phyloP scores from a whole-genome alignment of 2,329 filamentous ascomycete genomes.

The Ambrosiella xylebori region DNA sequence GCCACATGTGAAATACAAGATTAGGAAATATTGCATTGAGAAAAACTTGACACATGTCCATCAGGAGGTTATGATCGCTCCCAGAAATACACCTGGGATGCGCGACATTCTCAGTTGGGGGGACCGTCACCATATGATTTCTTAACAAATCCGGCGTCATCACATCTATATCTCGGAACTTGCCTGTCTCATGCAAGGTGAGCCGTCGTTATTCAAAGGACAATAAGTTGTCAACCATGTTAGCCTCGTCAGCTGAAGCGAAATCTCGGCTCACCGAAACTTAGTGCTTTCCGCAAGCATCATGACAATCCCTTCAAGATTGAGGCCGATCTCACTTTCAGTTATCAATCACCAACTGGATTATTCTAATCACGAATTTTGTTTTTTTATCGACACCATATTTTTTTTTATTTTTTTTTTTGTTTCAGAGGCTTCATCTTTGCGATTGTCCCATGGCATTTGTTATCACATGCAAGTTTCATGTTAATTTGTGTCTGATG shows the following conservation, averaged over 20 bases:
- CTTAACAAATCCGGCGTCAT: background rate
- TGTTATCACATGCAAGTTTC: too few relatives aligned
- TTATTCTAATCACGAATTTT: background rate
- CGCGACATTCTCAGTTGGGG: background rate
- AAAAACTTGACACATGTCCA: background rate
- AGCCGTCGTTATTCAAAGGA: too few relatives aligned
- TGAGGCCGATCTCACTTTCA: background rate
- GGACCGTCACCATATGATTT: background rate
- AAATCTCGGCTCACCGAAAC: too few relatives aligned
- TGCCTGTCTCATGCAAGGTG: background rate
- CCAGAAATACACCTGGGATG: background rate
- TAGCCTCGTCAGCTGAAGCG: too few relatives aligned
- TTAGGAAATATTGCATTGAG: slow-evolving; percentile 52
- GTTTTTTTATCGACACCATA: background rate
- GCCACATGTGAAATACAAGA: slow-evolving; percentile 44
- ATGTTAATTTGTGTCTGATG: too few relatives aligned
- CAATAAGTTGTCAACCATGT: too few relatives aligned
- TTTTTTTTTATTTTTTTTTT: background rate
- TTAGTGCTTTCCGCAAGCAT: too few relatives aligned
- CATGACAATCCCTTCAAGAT: background rate
- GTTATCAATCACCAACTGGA: background rate
- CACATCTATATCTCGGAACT: background rate
- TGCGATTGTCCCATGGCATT: background rate
- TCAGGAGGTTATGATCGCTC: background rate
- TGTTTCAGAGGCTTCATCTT: background rate